Evolutionary conservation across 257 asterid species (phyloP).

Genomic region (Cordia subcordata): DNA sequence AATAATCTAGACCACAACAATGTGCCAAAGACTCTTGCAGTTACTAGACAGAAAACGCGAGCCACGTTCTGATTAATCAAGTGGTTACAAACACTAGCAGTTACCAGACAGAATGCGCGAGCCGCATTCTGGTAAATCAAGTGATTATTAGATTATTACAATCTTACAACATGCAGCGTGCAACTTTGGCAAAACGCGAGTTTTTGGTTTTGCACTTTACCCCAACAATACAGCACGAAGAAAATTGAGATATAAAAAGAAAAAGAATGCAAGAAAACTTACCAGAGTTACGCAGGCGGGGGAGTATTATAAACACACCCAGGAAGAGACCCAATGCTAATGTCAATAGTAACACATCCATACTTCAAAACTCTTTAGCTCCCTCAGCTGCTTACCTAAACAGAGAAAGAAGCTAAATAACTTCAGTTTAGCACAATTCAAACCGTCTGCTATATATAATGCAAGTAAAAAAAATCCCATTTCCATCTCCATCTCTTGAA

Average conservation of each 20-base stretch:
- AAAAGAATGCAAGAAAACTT: not conserved
- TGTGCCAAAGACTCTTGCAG: no score
- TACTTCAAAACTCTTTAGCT: conserved; percentile 19
- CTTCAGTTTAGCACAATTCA: not conserved
- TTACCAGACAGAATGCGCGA: no score
- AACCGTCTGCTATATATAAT: no score
- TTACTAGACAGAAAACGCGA: no score
- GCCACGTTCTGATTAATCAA: no score
- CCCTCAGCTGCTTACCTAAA: conserved; percentile 7
- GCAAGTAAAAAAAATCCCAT: no score
- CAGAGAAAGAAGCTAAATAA: not conserved
- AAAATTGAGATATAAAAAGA: not conserved
- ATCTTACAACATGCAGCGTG: no score
- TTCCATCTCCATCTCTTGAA: not conserved
- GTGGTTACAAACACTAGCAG: not conserved
- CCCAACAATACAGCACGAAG: not conserved
- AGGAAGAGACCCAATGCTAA: conserved; percentile 48
- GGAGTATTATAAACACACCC: conserved; percentile 35
- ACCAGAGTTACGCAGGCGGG: conserved; percentile 61
- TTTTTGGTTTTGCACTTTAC: no score
- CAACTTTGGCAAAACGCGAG: no score
- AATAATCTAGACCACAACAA: no score
- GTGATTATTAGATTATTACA: no score
- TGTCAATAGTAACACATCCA: conserved; percentile 48
- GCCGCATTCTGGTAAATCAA: no score